phyloP scores from a whole-genome alignment of 768 basidiomycete species.

The Calocybe indica region DNA sequence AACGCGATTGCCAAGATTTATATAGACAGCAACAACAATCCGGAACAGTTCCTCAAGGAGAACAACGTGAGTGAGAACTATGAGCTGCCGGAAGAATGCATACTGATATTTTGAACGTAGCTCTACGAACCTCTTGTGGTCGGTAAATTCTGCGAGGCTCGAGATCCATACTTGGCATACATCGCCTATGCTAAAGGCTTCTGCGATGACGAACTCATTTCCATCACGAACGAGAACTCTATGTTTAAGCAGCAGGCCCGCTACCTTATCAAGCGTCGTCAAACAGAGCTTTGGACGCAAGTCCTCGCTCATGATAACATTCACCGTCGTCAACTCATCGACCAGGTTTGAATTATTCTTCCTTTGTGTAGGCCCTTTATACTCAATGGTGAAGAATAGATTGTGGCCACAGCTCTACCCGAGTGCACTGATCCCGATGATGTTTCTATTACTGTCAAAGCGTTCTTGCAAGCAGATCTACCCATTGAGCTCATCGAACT shows the following conservation, averaged over 20 bases:
- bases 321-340: constrained; percentile 89
- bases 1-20: constrained; percentile 98
- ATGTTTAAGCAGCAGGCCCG: constrained; percentile 99
- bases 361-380: background rate
- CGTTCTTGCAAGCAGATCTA: constrained; percentile 94
- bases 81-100: background rate
- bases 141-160: constrained; percentile 98
- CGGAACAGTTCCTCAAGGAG: constrained; percentile 96
- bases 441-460: constrained; percentile 97
- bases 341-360: constrained; percentile 54
- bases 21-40: constrained; percentile 98
- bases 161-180: constrained; percentile 97
- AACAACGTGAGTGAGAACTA: constrained; percentile 70
- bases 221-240: constrained; percentile 96
- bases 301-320: constrained; percentile 87
- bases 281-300: constrained; percentile 94
- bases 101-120: constrained; percentile 31
- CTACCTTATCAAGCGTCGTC: constrained; percentile 94
- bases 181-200: constrained; percentile 99
- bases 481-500: constrained; percentile 96
- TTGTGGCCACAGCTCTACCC: constrained; percentile 91
- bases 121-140: constrained; percentile 95
- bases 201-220: constrained; percentile 95
- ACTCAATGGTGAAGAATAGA: constrained; percentile 32
- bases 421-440: constrained; percentile 98